Conservation (phyloP, 2,329 filamentous ascomycete species). For the Lasiodiplodia sp. region DNA sequence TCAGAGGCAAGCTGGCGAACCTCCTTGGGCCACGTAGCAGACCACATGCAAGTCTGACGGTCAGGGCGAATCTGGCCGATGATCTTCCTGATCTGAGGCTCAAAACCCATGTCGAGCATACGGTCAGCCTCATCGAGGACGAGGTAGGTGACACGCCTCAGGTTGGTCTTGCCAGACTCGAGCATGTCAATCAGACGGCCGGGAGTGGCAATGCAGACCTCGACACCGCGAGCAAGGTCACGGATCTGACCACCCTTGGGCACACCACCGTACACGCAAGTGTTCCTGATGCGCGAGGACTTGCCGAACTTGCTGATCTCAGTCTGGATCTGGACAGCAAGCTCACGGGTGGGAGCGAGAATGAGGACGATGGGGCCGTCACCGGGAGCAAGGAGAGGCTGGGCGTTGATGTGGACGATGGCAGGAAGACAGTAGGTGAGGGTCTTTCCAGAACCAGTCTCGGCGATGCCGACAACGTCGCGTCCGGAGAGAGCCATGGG, state of each 20-base stretch:
- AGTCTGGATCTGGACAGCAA: conserved; percentile 97
- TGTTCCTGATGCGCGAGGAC: conserved; percentile 97
- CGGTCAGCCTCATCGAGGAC: conserved; percentile 99
- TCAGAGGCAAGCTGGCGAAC: conserved; percentile 90
- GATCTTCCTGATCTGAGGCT: conserved; percentile 99
- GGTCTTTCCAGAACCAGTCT: conserved; percentile 99
- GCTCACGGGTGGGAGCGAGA: conserved; percentile 93
- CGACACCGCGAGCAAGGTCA: conserved; percentile 91
- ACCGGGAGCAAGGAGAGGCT: conserved; percentile 91
- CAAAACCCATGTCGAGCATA: conserved; percentile 99
- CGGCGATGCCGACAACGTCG: conserved; percentile 98
- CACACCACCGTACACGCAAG: conserved; percentile 98
- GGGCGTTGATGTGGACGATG: conserved; percentile 99
- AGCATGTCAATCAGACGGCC: conserved; percentile 99
- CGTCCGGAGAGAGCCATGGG: conserved; percentile 98
- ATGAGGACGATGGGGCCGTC: conserved; percentile 97
- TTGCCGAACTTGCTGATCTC: conserved; percentile 99
- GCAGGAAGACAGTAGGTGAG: conserved; percentile 97
- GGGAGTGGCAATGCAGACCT: conserved; percentile 98
- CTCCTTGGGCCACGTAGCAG: conserved; percentile 98
- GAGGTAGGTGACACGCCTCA: conserved; percentile 96
- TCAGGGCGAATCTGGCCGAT: conserved; percentile 97
- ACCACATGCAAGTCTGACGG: conserved; percentile 99
- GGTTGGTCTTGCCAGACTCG: conserved; percentile 96
- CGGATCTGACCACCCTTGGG: conserved; percentile 97